A percentile compares a stretch with the other conserved stretches of the same genome.
Evolutionary conservation across 352 stramenopile species (phyloP).

Genomic region (Elongisporangium anandrum): DNA sequence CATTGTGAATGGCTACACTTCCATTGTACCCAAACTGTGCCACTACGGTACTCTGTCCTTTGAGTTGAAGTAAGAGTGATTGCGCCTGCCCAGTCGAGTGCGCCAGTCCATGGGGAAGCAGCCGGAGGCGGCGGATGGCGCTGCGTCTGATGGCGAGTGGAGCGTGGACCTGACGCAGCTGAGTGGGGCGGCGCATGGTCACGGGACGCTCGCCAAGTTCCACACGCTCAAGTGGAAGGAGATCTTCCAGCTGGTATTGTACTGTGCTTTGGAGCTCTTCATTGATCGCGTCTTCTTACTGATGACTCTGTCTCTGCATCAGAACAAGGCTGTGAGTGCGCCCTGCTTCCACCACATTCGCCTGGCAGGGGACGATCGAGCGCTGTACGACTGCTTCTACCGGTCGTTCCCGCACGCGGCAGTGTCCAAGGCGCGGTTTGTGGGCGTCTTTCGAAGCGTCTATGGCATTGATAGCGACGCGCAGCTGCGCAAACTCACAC

Average conservation of each 20-base stretch:
- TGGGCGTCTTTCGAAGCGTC: conserved; percentile 54
- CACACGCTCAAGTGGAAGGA: conserved; percentile 64
- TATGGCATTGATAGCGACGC: conserved; percentile 33
- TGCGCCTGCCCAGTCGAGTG: too few relatives aligned
- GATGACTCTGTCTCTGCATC: neutral
- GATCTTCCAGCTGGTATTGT: conserved; percentile 37
- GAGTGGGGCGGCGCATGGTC: conserved; percentile 11
- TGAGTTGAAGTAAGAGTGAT: neutral
- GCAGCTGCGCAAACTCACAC: conserved; percentile 10
- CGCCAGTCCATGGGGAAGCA: neutral
- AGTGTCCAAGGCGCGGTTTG: conserved; percentile 64
- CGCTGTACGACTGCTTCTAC: conserved; percentile 68
- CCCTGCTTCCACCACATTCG: conserved; percentile 43
- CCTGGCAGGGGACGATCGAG: conserved; percentile 50
- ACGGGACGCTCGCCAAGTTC: conserved; percentile 55
- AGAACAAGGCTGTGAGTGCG: conserved; percentile 34
- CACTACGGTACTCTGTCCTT: neutral
- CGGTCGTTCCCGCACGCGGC: conserved; percentile 63
- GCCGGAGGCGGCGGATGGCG: too few relatives aligned
- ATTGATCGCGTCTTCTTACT: neutral
- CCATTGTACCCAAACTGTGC: neutral
- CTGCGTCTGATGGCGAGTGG: neutral
- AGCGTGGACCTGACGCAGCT: conserved; percentile 11
- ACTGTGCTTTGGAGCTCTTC: neutral
- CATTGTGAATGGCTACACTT: neutral